These are phyloP conservation scores for Crucibulum laeve DNA, from an alignment of 768 basidiomycete species.

Conservation along the genomic window DNA sequence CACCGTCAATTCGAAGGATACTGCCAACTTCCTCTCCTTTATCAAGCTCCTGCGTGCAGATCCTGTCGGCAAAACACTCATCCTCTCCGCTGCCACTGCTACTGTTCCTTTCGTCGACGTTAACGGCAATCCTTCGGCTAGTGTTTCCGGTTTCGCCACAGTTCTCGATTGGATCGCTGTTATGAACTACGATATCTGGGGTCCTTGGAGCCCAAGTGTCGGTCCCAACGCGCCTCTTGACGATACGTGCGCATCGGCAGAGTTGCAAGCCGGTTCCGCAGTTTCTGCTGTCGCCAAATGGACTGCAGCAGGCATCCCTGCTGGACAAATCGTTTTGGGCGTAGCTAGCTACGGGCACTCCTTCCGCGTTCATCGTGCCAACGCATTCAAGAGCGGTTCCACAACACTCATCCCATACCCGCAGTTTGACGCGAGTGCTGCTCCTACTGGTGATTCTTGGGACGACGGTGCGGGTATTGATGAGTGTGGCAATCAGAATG, in stretches of 20 bases:
- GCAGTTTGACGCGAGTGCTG: constrained; percentile 42
- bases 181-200: constrained; percentile 75
- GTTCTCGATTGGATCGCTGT: constrained; percentile 51
- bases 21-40: constrained; percentile 75
- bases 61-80: constrained; percentile 48
- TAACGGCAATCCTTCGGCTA: constrained; percentile 50
- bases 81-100: constrained; percentile 47
- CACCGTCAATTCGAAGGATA: constrained; percentile 53
- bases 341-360: constrained; percentile 84
- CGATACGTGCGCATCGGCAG: constrained; percentile 63
- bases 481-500: constrained; percentile 48
- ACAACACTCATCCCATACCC: constrained; percentile 43
- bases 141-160: constrained; percentile 70
- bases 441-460: constrained; percentile 63
- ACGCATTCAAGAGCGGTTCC: constrained; percentile 40
- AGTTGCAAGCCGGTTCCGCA: constrained; percentile 70
- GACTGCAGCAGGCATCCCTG: constrained; percentile 74
- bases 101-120: constrained; percentile 35
- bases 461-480: constrained; percentile 47
- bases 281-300: constrained; percentile 67
- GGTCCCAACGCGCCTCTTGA: constrained; percentile 91
- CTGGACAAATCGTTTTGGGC: constrained; percentile 66
- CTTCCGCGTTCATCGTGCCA: constrained; percentile 44
- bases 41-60: constrained; percentile 40
- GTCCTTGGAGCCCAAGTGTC: constrained; percentile 55